A percentile compares a stretch with the other conserved stretches of the same genome.
phyloP scores from a whole-genome alignment of 768 basidiomycete genomes.

The Lentinus tigrinus region DNA sequence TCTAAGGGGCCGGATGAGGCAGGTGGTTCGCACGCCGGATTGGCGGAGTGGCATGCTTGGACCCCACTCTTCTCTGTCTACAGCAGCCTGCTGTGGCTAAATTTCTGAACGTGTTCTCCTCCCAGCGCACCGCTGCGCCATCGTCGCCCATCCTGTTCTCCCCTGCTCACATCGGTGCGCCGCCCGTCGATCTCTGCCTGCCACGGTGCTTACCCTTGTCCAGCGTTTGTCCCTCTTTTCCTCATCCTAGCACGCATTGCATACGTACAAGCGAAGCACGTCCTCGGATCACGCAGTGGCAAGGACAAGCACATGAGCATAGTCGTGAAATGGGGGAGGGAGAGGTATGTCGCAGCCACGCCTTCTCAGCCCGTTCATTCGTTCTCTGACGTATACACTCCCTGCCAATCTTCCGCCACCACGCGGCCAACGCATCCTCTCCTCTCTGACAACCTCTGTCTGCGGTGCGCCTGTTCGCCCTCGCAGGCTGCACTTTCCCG shows the following conservation, averaged over 20 bases:
- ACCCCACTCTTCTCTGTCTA: not conserved
- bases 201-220: conserved; percentile 1
- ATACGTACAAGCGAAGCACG: conserved; percentile 26
- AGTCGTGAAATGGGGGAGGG: conserved; percentile 50
- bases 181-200: not conserved
- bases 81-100: not conserved
- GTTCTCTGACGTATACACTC: not conserved
- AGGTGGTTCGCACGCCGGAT: conserved; percentile 10
- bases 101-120: conserved; percentile 2
- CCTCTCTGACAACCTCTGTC: not conserved
- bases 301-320: conserved; percentile 33
- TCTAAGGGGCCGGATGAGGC: not conserved
- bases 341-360: conserved; percentile 31
- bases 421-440: not conserved
- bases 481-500: conserved; percentile 46
- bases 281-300: conserved; percentile 12
- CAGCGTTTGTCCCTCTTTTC: conserved; percentile 25
- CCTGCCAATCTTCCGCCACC: not conserved
- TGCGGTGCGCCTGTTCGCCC: not conserved
- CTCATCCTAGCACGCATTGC: conserved; percentile 29
- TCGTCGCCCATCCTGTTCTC: conserved; percentile 20
- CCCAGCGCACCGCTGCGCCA: conserved; percentile 9
- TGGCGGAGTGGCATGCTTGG: not conserved
- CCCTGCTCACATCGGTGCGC: conserved; percentile 22
- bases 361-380: not conserved